These are phyloP conservation scores for Thelephora ganbajun DNA, from an alignment of 768 basidiomycete species.

Conservation along the genomic window DNA sequence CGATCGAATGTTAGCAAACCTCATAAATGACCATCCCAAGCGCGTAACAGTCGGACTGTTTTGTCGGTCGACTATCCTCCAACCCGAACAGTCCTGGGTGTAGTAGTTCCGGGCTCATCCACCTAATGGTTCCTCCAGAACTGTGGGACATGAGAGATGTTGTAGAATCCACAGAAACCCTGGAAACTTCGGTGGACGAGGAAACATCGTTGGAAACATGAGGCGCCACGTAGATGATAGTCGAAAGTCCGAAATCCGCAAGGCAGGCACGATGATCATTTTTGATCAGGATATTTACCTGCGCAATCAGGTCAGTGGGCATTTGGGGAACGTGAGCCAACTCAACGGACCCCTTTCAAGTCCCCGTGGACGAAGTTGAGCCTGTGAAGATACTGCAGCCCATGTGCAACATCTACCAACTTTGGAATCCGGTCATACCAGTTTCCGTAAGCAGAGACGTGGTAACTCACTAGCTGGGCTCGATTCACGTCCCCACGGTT, in stretches of 20 bases:
- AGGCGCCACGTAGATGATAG: background rate
- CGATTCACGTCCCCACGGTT: background rate
- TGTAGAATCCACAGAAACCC: background rate
- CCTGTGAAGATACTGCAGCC: conserved; percentile 1
- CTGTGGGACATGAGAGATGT: too few species aligned
- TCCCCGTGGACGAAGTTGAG: conserved; percentile 1
- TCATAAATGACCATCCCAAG: conserved; percentile 4
- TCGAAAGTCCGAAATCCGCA: conserved; percentile 4
- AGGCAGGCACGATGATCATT: background rate
- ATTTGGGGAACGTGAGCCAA: background rate
- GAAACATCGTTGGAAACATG: background rate
- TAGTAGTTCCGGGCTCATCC: background rate
- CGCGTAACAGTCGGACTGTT: conserved; percentile 1
- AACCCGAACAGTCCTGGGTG: background rate
- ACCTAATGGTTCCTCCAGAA: background rate
- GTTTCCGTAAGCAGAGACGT: background rate
- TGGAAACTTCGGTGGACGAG: background rate
- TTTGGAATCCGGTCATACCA: background rate
- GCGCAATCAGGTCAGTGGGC: background rate
- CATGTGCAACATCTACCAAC: conserved; percentile 1
- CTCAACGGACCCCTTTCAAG: conserved; percentile 1
- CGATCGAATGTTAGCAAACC: background rate
- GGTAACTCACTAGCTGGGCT: conserved; percentile 1
- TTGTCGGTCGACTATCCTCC: background rate
- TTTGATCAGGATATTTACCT: background rate